Conservation (phyloP, 106 monocot genomes). For the Apostasia shenzhenica region DNA sequence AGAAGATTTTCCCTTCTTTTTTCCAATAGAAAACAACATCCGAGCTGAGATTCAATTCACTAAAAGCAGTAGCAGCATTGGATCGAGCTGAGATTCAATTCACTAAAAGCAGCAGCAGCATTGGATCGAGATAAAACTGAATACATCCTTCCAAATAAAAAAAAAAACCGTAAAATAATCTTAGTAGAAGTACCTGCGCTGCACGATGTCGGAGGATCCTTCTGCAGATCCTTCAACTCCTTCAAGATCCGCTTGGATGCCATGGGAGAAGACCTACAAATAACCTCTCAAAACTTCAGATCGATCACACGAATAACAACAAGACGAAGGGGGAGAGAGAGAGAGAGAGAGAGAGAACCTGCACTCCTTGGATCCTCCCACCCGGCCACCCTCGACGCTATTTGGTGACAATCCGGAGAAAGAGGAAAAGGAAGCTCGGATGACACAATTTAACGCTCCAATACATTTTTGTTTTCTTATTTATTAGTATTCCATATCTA, state of each 20-base stretch:
- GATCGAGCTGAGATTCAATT: background rate
- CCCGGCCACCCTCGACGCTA: too few relatives aligned
- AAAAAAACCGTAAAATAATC: background rate
- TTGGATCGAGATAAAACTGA: background rate
- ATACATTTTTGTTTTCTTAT: too few relatives aligned
- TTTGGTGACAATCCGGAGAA: too few relatives aligned
- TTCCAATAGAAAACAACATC: background rate
- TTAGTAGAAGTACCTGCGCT: background rate
- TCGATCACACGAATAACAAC: background rate
- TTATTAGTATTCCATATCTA: too few relatives aligned
- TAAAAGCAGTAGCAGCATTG: too few relatives aligned
- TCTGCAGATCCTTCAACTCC: constrained; percentile 14
- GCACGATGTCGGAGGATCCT: constrained; percentile 14
- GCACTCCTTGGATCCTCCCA: background rate
- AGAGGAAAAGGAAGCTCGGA: too few relatives aligned
- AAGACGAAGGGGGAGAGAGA: background rate
- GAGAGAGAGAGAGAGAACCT: background rate
- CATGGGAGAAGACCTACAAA: constrained; percentile 8
- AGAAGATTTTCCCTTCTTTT: background rate
- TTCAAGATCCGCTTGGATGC: constrained; percentile 10
- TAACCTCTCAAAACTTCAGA: constrained; percentile 3
- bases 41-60: background rate
- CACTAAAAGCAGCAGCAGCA: too few relatives aligned
- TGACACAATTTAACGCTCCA: too few relatives aligned
- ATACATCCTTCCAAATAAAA: background rate